Evolutionary conservation across 345 rosid genomes (phyloP).

Genomic region (Dipteronia dyeriana): DNA sequence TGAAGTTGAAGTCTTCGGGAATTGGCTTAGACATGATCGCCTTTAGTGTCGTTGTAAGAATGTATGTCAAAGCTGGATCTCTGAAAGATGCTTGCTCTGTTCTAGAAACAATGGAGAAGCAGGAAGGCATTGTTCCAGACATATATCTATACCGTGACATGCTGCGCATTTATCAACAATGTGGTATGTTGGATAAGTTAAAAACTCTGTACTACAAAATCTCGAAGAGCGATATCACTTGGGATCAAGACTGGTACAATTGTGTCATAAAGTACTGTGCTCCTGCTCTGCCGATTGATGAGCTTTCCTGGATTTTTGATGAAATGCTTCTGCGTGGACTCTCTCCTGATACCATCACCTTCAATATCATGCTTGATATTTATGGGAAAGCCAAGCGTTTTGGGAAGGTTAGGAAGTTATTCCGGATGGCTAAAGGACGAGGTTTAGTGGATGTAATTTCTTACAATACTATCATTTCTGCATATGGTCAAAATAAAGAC

Average conservation of each 20-base stretch:
- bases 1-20: conserved; percentile 62
- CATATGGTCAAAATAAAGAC: conserved; percentile 67
- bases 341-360: conserved; percentile 64
- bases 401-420: conserved; percentile 60
- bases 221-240: conserved; percentile 56
- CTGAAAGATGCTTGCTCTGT: conserved; percentile 71
- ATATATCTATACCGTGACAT: conserved; percentile 71
- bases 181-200: conserved; percentile 62
- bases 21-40: conserved; percentile 69
- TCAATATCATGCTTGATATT: conserved; percentile 75
- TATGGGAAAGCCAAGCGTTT: conserved; percentile 85
- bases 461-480: conserved; percentile 81
- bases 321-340: conserved; percentile 74
- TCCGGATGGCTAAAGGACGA: conserved; percentile 60
- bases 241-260: conserved; percentile 91
- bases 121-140: conserved; percentile 65
- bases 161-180: conserved; percentile 79
- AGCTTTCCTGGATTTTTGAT: conserved; percentile 70
- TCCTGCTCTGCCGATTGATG: conserved; percentile 73
- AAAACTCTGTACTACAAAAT: conserved; percentile 52
- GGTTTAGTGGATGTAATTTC: conserved; percentile 79
- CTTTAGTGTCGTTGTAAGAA: conserved; percentile 71
- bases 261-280: conserved; percentile 89
- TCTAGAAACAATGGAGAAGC: conserved; percentile 68
- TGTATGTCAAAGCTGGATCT: conserved; percentile 79